phyloP scores from a whole-genome alignment of 306 rosid genomes.

The Cucumis cinereus region DNA sequence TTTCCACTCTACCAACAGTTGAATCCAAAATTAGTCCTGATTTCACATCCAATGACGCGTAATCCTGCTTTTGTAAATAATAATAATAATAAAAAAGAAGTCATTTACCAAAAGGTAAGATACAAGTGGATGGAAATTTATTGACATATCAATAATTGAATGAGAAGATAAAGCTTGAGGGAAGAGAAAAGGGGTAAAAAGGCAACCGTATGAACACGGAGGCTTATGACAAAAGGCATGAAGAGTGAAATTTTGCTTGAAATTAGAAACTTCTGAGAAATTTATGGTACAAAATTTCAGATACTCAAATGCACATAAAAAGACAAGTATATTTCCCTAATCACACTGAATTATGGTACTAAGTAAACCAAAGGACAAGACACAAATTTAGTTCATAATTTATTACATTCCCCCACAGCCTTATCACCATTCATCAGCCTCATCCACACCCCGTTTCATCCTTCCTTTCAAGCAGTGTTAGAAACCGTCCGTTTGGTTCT shows the following conservation, averaged over 20 bases:
- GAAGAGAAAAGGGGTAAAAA: not conserved
- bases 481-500: constrained; percentile 2
- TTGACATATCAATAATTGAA: not conserved
- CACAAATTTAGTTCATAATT: not conserved
- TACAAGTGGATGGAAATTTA: not conserved
- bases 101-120: not conserved
- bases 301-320: not conserved
- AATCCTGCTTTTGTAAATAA: not conserved
- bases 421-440: constrained; percentile 1
- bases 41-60: not conserved
- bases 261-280: not conserved
- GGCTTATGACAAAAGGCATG: not conserved
- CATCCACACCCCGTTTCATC: not conserved
- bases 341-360: not conserved
- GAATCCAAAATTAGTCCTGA: not conserved
- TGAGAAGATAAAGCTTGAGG: not conserved
- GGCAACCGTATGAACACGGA: not conserved
- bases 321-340: not conserved
- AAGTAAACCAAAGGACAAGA: not conserved
- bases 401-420: not conserved
- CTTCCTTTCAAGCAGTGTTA: not conserved
- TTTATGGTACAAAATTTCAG: not conserved
- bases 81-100: not conserved
- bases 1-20: not conserved
- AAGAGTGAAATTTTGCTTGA: not conserved